A percentile compares a stretch with the other conserved stretches of the same genome.
Evolutionary conservation across 192 early-diverging fungal species (phyloP).

Genomic region (Rhizophlyctis rosea): DNA sequence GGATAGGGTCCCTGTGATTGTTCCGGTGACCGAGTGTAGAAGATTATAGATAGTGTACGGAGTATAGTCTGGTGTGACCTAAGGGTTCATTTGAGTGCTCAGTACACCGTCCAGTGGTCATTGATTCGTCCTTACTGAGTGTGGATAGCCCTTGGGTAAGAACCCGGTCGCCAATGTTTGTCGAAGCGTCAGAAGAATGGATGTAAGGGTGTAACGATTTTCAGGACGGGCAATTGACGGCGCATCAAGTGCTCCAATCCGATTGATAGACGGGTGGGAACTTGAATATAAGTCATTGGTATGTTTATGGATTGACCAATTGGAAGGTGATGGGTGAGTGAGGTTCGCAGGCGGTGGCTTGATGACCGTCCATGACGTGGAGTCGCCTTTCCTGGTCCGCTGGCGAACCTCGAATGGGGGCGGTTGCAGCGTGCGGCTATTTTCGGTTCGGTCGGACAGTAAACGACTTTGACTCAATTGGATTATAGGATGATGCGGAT

Average conservation of each 20-base stretch:
- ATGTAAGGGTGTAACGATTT: not conserved
- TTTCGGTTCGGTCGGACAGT: no score
- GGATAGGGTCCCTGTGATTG: conserved; percentile 67
- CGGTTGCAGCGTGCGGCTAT: no score
- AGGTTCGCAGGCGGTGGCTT: not conserved
- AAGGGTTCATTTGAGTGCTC: no score
- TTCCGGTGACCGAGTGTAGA: conserved; percentile 70
- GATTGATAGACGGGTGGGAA: not conserved
- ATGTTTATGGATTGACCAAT: not conserved
- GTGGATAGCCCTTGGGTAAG: conserved; percentile 72
- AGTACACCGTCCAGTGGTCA: no score
- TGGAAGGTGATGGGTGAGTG: not conserved
- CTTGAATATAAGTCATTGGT: not conserved
- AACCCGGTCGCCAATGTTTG: conserved; percentile 45
- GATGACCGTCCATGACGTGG: conserved; percentile 15
- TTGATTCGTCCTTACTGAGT: no score
- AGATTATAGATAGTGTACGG: conserved; percentile 78
- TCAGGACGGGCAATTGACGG: not conserved
- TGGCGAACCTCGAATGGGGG: conserved; percentile 2
- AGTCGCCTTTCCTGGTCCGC: conserved; percentile 3
- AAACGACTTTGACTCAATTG: no score
- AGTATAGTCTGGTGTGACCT: conserved; percentile 70
- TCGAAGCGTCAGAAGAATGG: conserved; percentile 8
- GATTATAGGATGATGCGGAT: no score
- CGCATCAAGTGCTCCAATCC: not conserved